Conservation (phyloP, 345 rosid species). For the Eucalyptus marginata region DNA sequence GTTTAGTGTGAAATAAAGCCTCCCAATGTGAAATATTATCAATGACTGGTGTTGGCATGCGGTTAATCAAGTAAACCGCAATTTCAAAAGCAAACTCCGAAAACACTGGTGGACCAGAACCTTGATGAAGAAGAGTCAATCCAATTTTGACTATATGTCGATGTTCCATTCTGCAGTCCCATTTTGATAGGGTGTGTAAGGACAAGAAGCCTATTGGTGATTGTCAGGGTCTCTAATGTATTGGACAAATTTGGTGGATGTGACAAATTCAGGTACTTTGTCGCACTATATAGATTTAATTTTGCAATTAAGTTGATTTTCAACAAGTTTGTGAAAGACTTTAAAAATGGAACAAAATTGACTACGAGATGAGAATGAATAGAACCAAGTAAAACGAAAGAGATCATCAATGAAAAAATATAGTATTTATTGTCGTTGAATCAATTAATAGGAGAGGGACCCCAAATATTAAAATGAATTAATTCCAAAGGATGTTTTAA, state of each 20-base stretch:
- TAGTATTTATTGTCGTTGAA: background rate
- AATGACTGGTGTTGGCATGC: background rate
- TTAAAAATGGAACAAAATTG: background rate
- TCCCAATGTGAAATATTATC: background rate
- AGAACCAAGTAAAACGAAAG: too few relatives aligned
- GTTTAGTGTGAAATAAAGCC: background rate
- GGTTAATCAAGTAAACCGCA: background rate
- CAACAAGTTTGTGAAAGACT: background rate
- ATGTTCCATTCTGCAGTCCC: fast-evolving
- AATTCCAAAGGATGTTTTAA: too few relatives aligned
- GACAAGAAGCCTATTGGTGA: background rate
- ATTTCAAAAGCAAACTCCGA: background rate
- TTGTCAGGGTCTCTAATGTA: background rate
- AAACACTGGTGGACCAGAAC: background rate
- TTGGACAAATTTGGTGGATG: background rate
- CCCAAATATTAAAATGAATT: background rate
- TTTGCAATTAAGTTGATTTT: too few relatives aligned
- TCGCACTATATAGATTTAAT: background rate
- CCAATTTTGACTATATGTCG: background rate
- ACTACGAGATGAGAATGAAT: background rate
- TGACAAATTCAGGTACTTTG: background rate
- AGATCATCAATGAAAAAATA: too few relatives aligned
- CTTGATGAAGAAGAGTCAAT: background rate
- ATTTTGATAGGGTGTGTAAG: background rate
- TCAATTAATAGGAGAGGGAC: background rate